Evolutionary conservation across 805 yeast genomes (phyloP).

Genomic region (Danielozyma ontarioensis): DNA sequence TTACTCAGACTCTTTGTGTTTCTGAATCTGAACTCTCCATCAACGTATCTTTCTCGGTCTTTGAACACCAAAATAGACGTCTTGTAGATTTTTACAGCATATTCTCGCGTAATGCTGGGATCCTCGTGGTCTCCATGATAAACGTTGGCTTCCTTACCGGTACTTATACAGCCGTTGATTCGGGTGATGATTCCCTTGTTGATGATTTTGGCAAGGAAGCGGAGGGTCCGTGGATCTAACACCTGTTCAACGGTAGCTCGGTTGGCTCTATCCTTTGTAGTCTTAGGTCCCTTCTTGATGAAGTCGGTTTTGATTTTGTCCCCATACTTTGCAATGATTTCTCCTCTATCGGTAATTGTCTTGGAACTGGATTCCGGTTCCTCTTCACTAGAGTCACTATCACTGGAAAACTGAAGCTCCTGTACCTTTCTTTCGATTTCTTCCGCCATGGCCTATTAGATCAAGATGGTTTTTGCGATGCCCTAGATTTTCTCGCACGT

Average conservation of each 20-base stretch:
- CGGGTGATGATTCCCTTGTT: conserved; percentile 79
- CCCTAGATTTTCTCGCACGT: not conserved
- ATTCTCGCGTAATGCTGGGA: conserved; percentile 41
- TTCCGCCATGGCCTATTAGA: too few species aligned
- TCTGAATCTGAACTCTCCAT: conserved; percentile 91
- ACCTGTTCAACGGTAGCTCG: conserved; percentile 97
- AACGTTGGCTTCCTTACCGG: conserved; percentile 99
- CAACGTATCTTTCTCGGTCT: conserved; percentile 92
- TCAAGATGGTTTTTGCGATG: too few species aligned
- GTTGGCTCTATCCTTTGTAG: conserved; percentile 77
- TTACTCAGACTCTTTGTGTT: conserved; percentile 81
- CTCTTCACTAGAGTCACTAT: not conserved
- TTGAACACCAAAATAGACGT: conserved; percentile 96
- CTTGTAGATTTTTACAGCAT: conserved; percentile 90
- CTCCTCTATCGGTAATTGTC: conserved; percentile 34
- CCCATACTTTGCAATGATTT: conserved; percentile 57
- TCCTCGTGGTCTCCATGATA: conserved; percentile 69
- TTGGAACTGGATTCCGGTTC: too few species aligned
- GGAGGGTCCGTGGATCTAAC: conserved; percentile 87
- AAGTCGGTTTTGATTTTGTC: conserved; percentile 62
- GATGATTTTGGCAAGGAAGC: conserved; percentile 74
- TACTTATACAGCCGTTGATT: conserved; percentile 89
- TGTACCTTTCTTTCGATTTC: not conserved
- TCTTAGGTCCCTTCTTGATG: conserved; percentile 51
- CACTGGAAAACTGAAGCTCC: not conserved